These are phyloP conservation scores for Pythium periplocum DNA, from an alignment of 352 stramenopile genomes.

Conservation along the genomic window DNA sequence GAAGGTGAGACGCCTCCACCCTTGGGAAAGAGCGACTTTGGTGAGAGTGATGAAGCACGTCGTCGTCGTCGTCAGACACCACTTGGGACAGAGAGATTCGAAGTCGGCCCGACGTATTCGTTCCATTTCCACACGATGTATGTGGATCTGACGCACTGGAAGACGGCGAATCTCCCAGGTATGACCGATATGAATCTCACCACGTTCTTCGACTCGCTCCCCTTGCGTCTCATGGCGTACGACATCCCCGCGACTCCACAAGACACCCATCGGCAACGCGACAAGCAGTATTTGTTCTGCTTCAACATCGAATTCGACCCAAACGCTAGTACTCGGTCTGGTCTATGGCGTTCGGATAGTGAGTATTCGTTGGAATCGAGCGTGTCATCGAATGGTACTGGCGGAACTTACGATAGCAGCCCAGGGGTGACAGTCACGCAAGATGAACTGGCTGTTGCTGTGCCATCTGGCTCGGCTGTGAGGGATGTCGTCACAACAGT, in stretches of 20 bases:
- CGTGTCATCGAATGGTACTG: slow-evolving; percentile 10
- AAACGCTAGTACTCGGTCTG: neutral
- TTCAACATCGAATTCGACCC: slow-evolving; percentile 66
- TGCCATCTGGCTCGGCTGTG: slow-evolving; percentile 6
- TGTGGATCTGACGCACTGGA: slow-evolving; percentile 73
- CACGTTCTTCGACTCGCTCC: slow-evolving; percentile 75
- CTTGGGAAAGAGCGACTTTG: slow-evolving; percentile 55
- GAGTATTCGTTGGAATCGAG: slow-evolving; percentile 17
- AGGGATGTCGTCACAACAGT: slow-evolving; percentile 26
- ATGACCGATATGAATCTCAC: slow-evolving; percentile 69
- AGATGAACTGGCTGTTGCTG: slow-evolving; percentile 7
- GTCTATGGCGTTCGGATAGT: slow-evolving; percentile 16
- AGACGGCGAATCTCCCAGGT: slow-evolving; percentile 73
- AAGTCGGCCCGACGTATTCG: slow-evolving; percentile 71
- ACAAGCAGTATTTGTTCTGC: slow-evolving; percentile 79
- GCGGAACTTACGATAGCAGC: slow-evolving; percentile 9
- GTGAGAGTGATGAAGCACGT: slow-evolving; percentile 47
- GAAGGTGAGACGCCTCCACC: slow-evolving; percentile 41
- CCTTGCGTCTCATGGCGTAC: slow-evolving; percentile 71
- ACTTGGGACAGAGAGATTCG: slow-evolving; percentile 40
- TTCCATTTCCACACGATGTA: slow-evolving; percentile 90
- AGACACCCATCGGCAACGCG: slow-evolving; percentile 38
- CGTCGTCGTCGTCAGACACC: slow-evolving; percentile 35
- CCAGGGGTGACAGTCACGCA: neutral
- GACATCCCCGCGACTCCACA: slow-evolving; percentile 20